Base-by-base conservation (phyloP, 805 yeast genomes). In the Teunomyces kruisii region DNA sequence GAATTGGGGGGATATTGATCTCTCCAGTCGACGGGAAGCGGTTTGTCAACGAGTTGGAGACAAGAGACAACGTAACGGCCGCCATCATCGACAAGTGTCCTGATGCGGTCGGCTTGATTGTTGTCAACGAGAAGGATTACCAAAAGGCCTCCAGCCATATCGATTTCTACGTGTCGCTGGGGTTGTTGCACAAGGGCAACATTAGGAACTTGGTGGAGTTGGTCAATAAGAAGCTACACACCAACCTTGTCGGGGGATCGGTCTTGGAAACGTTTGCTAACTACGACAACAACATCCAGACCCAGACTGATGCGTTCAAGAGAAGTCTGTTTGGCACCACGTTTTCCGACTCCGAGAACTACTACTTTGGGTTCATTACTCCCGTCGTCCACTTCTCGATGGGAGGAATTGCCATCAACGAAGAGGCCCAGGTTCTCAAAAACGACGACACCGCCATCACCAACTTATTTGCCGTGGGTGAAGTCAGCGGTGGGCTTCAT, bases 401-500 rank as follows among this genome's bases (percentile, higher is more conserved):
- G 65, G 65, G 65, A 1, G 65, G 65, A 2, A 51, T 61, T 17
- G 58, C 56, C 17, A 57, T 59, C 9, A 56, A 57, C 36, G 35
- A 39, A 14, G 12, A 49, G n/a, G 55, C 54, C 13, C 58, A 57
- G 32, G 57, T 57, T 8, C 32, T 54, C 12, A 47, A 46, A 2
- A 54, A 62, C 33, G 52, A 65, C 27, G 55, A 60, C 13, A 45
- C 59, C 1, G 52, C 70, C 7, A 62, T 76, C 2, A 54, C 62
- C 1, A 81, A 83, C 12, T 55, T 83, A 8, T 82, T 69, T 58
- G 87, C 87, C 0, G 79, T 78, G 15, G 89, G 88, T 10, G 88
- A 83, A 57, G 76, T 80, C 15, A 76, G 83, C 39, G 88, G 87
- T 14, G 88, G 87, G 35, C 77, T 83, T 4, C 88, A 83, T 56